Evolutionary conservation across 441 rosid genomes (phyloP).

Genomic region (Populus hybrid): DNA sequence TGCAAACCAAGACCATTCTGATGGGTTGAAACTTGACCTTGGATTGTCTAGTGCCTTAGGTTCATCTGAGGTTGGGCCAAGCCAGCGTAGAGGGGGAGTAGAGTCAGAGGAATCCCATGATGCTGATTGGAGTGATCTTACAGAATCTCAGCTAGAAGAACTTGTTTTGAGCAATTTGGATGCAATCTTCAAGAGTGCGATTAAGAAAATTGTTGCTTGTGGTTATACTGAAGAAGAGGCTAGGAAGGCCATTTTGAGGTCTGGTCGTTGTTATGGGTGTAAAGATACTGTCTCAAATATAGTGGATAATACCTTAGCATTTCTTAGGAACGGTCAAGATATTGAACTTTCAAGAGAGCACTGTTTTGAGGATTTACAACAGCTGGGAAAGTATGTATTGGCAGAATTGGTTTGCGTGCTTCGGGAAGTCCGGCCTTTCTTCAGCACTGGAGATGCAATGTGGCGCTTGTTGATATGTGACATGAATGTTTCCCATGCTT

Average conservation of each 20-base stretch:
- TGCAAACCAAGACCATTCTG: slow-evolving; percentile 42
- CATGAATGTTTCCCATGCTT: slow-evolving; percentile 93
- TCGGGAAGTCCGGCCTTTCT: slow-evolving; percentile 77
- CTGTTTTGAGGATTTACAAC: slow-evolving; percentile 77
- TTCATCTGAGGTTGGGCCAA: slow-evolving; percentile 46
- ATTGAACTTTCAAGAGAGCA: slow-evolving; percentile 52
- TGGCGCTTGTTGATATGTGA: slow-evolving; percentile 94
- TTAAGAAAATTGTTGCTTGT: slow-evolving; percentile 60
- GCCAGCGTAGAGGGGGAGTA: slow-evolving; percentile 34
- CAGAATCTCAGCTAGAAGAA: slow-evolving; percentile 71
- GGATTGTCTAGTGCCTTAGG: slow-evolving; percentile 39
- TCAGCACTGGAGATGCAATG: slow-evolving; percentile 94
- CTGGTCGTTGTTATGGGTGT: slow-evolving; percentile 79
- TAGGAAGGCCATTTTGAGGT: slow-evolving; percentile 71
- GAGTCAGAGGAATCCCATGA: slow-evolving; percentile 59
- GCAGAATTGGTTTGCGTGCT: slow-evolving; percentile 85
- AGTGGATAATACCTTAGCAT: slow-evolving; percentile 66
- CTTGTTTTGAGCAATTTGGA: slow-evolving; percentile 70
- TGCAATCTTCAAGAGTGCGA: slow-evolving; percentile 71
- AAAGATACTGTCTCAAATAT: slow-evolving; percentile 79
- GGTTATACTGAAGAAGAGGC: slow-evolving; percentile 80
- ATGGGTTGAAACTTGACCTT: slow-evolving; percentile 61
- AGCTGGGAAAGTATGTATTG: slow-evolving; percentile 81
- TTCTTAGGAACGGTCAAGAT: slow-evolving; percentile 63
- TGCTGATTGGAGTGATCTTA: slow-evolving; percentile 80